Base-by-base conservation (phyloP, 2,329 filamentous ascomycete species). In the Hymenoscyphus repandus region DNA sequence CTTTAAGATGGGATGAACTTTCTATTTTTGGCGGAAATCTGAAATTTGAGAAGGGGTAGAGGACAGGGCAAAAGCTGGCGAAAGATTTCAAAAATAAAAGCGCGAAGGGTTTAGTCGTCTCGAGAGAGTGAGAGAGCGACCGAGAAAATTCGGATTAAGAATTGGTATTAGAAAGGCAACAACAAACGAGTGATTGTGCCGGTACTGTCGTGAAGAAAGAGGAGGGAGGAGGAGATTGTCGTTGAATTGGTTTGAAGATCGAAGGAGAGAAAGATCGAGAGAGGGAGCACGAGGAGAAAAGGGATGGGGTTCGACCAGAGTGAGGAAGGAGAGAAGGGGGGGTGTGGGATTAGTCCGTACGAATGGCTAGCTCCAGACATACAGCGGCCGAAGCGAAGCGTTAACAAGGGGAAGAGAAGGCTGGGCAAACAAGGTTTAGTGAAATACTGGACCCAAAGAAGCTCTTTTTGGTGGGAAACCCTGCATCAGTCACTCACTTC, bases 71-170 rank as follows among this genome's bases (percentile, higher is more conserved):
- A 13, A 15, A 47, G 42, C 17, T 47, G n/a, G 47, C 45, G 2
- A 34, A 45, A 20, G 17, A n/a, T 5, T 13, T 40, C 22, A 37
- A 37, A 34, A 40, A 51, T 37, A 34, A 27, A 52, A 54, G 36
- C 43, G n/a, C 17, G 43, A 22, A 38, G 17, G 33, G n/a, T n/a
- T 40, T 49, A 46, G 49, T 53, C 45, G 54, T 49, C 53, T 53
- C 58, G 36, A 60, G 50, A 53, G 58, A 60, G 54, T 60, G 58
- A 60, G 58, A 58, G 55, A 55, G 41, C 47, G 42, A 44, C 44
- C 50, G 43, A 51, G 41, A 53, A 55, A 20, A 49, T 42, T 32
- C 9, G 41, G 54, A 54, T 58, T 56, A 48, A 60, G 49, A n/a
- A 30, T 38, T 15, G n/a, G 31, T 47, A 52, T 52, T 47, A 34